A percentile compares a stretch with the other conserved stretches of the same genome.
Conservation (phyloP, 1,284 basidiomycete species). For the Megacollybia platyphylla region DNA sequence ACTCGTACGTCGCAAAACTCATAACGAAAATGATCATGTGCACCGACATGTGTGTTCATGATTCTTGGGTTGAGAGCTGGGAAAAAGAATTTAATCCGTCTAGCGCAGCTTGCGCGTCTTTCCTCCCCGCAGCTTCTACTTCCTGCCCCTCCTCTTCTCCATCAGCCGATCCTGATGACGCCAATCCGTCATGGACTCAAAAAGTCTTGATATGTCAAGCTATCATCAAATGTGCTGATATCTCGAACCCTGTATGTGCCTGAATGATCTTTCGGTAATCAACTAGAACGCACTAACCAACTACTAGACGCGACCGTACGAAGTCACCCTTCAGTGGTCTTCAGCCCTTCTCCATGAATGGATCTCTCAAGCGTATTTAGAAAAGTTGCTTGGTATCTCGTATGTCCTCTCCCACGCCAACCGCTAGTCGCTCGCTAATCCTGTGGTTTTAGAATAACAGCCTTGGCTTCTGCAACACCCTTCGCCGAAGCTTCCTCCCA, state of each 20-base stretch:
- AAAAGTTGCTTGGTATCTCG: slow-evolving; percentile 65
- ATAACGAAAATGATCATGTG: slow-evolving; percentile 74
- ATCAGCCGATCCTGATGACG: slow-evolving; percentile 27
- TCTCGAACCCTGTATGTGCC: slow-evolving; percentile 81
- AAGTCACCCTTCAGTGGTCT: slow-evolving; percentile 86
- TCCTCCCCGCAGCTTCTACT: slow-evolving; percentile 10
- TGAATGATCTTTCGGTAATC: neutral
- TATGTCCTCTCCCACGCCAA: slow-evolving; percentile 43
- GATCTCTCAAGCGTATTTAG: slow-evolving; percentile 75
- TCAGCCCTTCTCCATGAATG: slow-evolving; percentile 80
- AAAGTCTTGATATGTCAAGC: slow-evolving; percentile 78
- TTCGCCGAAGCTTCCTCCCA: slow-evolving; percentile 73
- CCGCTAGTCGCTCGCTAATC: neutral
- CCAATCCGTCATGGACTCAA: slow-evolving; percentile 27
- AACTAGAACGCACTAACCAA: neutral
- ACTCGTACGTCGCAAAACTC: slow-evolving; percentile 49
- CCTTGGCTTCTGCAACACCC: slow-evolving; percentile 38
- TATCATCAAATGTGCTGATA: slow-evolving; percentile 91
- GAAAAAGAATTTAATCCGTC: slow-evolving; percentile 7
- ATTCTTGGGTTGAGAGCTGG: slow-evolving; percentile 70
- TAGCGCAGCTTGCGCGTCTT: neutral
- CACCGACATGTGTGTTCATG: slow-evolving; percentile 89
- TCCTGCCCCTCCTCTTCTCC: neutral
- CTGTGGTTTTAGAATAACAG: neutral
- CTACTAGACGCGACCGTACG: slow-evolving; percentile 75